A percentile compares a stretch with the other conserved stretches of the same genome.
Conservation (phyloP, 805 yeast species). For the Saccharomycopsis fodiens region DNA sequence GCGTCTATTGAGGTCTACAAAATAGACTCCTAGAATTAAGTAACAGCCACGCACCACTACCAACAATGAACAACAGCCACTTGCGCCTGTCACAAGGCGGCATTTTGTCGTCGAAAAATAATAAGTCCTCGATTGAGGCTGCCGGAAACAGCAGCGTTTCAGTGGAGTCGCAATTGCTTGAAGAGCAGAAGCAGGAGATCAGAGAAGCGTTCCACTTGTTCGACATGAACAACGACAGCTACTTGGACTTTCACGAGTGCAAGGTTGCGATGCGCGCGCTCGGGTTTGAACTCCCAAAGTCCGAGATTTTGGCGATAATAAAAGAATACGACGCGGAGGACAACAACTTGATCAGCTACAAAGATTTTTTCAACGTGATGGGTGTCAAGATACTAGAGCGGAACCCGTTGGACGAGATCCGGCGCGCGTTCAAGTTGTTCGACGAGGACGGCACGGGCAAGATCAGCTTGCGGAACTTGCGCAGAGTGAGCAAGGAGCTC, state of each 20-base stretch:
- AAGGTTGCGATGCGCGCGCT: slow-evolving; percentile 92
- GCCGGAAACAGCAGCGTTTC: slow-evolving; percentile 24
- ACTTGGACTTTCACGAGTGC: slow-evolving; percentile 84
- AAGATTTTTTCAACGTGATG: slow-evolving; percentile 72
- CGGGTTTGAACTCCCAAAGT: slow-evolving; percentile 77
- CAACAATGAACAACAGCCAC: slow-evolving; percentile 2
- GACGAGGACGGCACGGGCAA: slow-evolving; percentile 87
- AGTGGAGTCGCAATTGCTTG: slow-evolving; percentile 53
- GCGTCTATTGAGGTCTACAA: neutral
- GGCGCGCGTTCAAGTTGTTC: slow-evolving; percentile 80
- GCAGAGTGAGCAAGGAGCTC: slow-evolving; percentile 84
- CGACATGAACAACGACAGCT: slow-evolving; percentile 89
- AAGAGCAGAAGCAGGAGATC: slow-evolving; percentile 86
- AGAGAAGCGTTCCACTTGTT: slow-evolving; percentile 87
- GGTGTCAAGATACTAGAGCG: slow-evolving; percentile 77
- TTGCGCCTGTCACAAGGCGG: slow-evolving; percentile 5
- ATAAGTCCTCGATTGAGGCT: neutral
- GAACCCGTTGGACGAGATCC: slow-evolving; percentile 89
- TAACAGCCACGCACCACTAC: neutral
- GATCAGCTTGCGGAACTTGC: slow-evolving; percentile 70
- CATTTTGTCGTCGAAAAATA: neutral
- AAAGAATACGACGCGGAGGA: slow-evolving; percentile 78
- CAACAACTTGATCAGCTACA: slow-evolving; percentile 64
- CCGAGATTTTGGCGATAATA: slow-evolving; percentile 67
- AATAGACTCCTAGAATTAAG: neutral